phyloP scores from a whole-genome alignment of 257 asterid species.

The Solanum chiquidenum region DNA sequence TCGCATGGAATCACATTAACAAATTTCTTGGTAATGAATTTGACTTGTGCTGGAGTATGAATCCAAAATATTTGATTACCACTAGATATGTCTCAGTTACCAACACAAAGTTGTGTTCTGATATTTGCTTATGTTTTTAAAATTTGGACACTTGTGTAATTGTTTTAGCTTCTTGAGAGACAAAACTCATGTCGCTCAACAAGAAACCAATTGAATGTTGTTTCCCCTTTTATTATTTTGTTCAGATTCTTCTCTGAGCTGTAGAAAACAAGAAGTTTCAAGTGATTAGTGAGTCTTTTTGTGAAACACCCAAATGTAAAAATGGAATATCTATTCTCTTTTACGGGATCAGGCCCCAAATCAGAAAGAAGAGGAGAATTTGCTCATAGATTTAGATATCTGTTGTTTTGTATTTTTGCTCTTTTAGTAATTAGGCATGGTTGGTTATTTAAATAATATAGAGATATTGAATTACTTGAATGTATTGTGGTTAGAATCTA shows the following conservation, averaged over 20 bases:
- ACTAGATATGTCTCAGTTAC: background rate
- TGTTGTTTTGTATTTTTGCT: background rate
- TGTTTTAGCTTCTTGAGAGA: background rate
- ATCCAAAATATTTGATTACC: background rate
- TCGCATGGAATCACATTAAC: background rate
- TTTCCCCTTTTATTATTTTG: background rate
- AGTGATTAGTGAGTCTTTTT: background rate
- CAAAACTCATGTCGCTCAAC: background rate
- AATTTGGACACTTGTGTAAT: background rate
- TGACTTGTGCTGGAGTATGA: background rate
- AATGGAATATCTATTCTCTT: background rate
- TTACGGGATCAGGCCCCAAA: background rate
- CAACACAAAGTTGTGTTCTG: background rate
- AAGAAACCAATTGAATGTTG: background rate
- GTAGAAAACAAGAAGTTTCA: background rate
- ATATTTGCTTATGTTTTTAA: background rate
- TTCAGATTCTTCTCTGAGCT: background rate
- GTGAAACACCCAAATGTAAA: background rate
- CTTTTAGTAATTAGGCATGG: background rate
- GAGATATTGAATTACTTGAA: background rate
- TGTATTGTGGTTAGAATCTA: background rate
- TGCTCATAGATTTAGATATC: background rate
- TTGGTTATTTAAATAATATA: background rate
- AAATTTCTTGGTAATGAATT: background rate
- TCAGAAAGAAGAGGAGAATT: background rate